These are phyloP conservation scores for Kockovaella imperatae DNA, from an alignment of 768 basidiomycete species.

Conservation along the genomic window DNA sequence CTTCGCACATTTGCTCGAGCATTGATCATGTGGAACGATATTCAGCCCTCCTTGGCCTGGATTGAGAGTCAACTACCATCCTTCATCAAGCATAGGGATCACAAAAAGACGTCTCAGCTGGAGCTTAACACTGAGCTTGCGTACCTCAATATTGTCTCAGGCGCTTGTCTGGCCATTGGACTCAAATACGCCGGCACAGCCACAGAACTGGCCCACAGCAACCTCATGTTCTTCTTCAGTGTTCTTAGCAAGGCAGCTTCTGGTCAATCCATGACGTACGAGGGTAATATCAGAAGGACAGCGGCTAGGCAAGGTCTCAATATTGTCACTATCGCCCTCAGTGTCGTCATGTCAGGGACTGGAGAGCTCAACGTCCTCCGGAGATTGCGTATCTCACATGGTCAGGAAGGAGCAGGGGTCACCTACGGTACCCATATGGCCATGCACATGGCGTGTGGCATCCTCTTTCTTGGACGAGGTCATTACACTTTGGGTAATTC, in stretches of 20 bases:
- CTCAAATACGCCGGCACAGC: constrained; percentile 93
- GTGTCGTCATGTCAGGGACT: constrained; percentile 95
- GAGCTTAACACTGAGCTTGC: constrained; percentile 65
- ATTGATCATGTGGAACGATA: constrained; percentile 78
- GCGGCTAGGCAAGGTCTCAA: constrained; percentile 82
- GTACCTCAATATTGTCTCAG: constrained; percentile 83
- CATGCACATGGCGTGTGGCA: constrained; percentile 78
- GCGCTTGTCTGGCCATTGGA: constrained; percentile 82
- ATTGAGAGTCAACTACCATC: constrained; percentile 58
- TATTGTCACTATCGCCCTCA: constrained; percentile 72
- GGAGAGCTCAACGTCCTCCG: constrained; percentile 86
- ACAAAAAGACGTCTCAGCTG: constrained; percentile 51
- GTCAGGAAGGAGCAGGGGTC: constrained; percentile 58
- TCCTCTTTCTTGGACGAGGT: constrained; percentile 89
- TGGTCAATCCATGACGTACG: constrained; percentile 62
- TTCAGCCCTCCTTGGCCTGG: constrained; percentile 69
- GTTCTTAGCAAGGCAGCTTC: constrained; percentile 48
- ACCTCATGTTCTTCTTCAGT: constrained; percentile 75
- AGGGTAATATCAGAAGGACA: constrained; percentile 78
- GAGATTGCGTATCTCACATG: constrained; percentile 79
- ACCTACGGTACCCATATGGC: constrained; percentile 80
- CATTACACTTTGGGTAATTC: constrained; percentile 86
- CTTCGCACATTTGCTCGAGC: constrained; percentile 67
- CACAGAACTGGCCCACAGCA: constrained; percentile 73
- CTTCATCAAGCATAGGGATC: constrained; percentile 48